Conservation (phyloP, 495 filamentous ascomycete species). For the Thermothielavioides terrestris region DNA sequence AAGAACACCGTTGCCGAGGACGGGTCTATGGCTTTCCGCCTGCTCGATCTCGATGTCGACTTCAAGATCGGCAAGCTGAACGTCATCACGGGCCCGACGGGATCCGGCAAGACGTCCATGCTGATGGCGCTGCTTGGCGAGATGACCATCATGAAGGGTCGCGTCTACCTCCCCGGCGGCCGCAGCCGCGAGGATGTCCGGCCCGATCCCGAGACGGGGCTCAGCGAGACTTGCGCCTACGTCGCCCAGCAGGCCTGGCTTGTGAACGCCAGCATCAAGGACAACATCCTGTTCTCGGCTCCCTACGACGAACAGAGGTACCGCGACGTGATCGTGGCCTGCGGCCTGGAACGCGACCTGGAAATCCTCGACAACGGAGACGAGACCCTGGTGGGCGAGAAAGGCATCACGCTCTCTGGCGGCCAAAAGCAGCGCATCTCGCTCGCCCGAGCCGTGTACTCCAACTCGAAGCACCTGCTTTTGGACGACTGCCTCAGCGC, state of each 20-base stretch:
- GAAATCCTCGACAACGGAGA: slow-evolving; percentile 89
- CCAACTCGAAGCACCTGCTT: slow-evolving; percentile 78
- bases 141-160: slow-evolving; percentile 80
- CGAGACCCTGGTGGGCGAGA: slow-evolving; percentile 91
- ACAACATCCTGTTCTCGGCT: slow-evolving; percentile 91
- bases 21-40: slow-evolving; percentile 62
- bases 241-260: slow-evolving; percentile 98
- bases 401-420: slow-evolving; percentile 92
- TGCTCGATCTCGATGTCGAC: slow-evolving; percentile 67
- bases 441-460: slow-evolving; percentile 87
- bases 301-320: slow-evolving; percentile 78
- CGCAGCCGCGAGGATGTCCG: slow-evolving; percentile 74
- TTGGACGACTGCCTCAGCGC: slow-evolving; percentile 95
- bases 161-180: slow-evolving; percentile 73
- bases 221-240: slow-evolving; percentile 89
- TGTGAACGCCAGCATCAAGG: slow-evolving; percentile 89
- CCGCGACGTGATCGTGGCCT: slow-evolving; percentile 78
- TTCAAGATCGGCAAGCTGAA: slow-evolving; percentile 79
- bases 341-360: slow-evolving; percentile 87
- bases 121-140: slow-evolving; percentile 95
- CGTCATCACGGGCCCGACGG: slow-evolving; percentile 85
- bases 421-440: slow-evolving; percentile 98
- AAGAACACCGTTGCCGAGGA: slow-evolving; percentile 52
- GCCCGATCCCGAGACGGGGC: slow-evolving; percentile 71
- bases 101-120: slow-evolving; percentile 88